These are phyloP conservation scores for Cocos nucifera DNA, from an alignment of 176 grass and related monocot genomes.

Conservation along the genomic window DNA sequence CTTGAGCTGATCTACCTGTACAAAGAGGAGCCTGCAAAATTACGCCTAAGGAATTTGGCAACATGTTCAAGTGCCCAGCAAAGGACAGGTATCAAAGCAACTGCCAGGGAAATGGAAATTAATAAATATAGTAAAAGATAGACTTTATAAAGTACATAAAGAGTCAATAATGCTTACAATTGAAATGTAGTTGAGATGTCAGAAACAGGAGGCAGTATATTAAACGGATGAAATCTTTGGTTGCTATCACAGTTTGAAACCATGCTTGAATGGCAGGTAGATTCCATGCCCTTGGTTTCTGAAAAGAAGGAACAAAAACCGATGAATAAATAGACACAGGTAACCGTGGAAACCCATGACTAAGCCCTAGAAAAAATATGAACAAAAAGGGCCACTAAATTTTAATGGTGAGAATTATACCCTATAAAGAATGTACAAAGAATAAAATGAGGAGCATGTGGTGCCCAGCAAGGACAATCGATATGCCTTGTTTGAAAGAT, in stretches of 20 bases:
- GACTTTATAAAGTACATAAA: too few species aligned
- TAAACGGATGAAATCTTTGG: conserved; percentile 87
- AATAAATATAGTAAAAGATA: neutral
- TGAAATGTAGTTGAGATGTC: conserved; percentile 78
- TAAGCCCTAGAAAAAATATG: too few species aligned
- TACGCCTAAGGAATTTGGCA: conserved; percentile 60
- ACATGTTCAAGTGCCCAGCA: conserved; percentile 85
- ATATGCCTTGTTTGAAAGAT: conserved; percentile 65
- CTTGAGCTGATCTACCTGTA: conserved; percentile 52
- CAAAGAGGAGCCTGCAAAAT: conserved; percentile 66
- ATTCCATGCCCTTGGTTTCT: conserved; percentile 82
- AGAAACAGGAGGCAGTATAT: conserved; percentile 85
- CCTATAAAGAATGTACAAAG: conserved; percentile 57
- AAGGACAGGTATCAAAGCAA: conserved; percentile 83
- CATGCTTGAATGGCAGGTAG: conserved; percentile 46
- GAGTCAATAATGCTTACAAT: conserved; percentile 43
- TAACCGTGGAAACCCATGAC: neutral
- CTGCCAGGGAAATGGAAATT: conserved; percentile 37
- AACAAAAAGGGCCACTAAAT: too few species aligned
- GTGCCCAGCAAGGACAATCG: conserved; percentile 85
- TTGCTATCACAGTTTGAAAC: conserved; percentile 58
- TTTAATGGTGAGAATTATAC: conserved; percentile 16
- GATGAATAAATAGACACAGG: conserved; percentile 3
- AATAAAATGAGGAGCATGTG: conserved; percentile 61
- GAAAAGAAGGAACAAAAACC: conserved; percentile 20